Base-by-base conservation (phyloP, 192 early-diverging fungal genomes). In the Coemansia sp. region DNA sequence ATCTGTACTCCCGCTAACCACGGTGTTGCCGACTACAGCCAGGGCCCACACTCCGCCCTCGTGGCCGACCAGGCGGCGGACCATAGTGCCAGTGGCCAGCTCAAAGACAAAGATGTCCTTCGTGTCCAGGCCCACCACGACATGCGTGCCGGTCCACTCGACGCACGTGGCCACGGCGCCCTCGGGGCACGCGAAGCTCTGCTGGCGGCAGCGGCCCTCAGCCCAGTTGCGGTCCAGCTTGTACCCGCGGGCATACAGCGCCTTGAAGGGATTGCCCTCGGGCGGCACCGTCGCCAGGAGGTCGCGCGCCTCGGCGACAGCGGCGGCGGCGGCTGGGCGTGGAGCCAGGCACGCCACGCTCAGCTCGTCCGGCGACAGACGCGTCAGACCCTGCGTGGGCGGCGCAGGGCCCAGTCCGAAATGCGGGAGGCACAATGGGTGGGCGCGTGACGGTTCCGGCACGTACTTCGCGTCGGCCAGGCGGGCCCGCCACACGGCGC, bases 1-100 rank as follows among this genome's bases (percentile, higher is more conserved):
- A 79, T 99, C 98, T 3, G 95, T 98, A 15, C 94, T 95, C 22
- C 98, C 96, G 62, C 92, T 93, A 8, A 99, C 95, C 5, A 99
- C 87, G 0, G 94, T 93, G 62, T 92, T 87, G 31, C 93, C 91
- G 41, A 91, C 89, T 64, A 97, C 96, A 67, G 97, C 92, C 40
- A 99, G 81, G 11, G 96, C 96, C 98, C 98, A 99, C 8, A 99
- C 96, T 62, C 98, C 98, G 46, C 97, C 97, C 40, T 94, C 93
- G 66, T 95, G 93, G 20, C 97, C 97, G 31, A 84, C 85, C 27
- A 99, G 85, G 49, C 86, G 86, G 69, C 91, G 87, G 27, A 87
- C 76, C 29, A 90, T 77, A 24, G 84, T 83, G n/a, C 97, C 97
- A 1, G 92, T 95, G 3, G 75, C 77, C 15, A 93, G 93, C 68